Base-by-base conservation (phyloP, 2,329 filamentous ascomycete species). In the Cyanodermella asteris region DNA sequence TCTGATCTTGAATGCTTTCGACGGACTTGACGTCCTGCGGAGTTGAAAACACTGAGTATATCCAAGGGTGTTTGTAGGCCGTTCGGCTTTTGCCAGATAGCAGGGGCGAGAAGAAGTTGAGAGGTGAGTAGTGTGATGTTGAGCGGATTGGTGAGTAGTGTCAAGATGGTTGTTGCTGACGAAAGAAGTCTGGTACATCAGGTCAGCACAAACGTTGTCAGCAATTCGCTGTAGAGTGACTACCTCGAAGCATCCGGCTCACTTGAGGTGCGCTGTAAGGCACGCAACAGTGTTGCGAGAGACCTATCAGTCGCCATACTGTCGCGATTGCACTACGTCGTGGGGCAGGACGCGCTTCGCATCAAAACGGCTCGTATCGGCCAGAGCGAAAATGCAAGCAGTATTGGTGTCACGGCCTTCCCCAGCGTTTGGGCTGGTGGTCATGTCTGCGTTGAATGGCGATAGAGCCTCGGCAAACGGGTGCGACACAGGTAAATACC, bases 41-140 rank as follows among this genome's bases (percentile, higher is more conserved):
- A 56, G 39, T 70, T 67, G 44, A 70, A 72, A 26, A 68, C 56
- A 38, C 61, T 59, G 33, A 72, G 50, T 27, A 68, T 53, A 33
- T 56, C 56, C 31, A 64, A 56, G 35, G 59, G 59, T 6, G 56
- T 56, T 20, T 53, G 51, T 9, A 72, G 45, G 26, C 62, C 59
- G 33, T 63, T 50, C 3, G 56, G 55, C n/a, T 49, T 47, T 13
- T 61, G 51, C 62, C 64, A 72, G 31, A 72, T 51, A 4, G 64
- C 60, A 5, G 63, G 62, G 1, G 62, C 58, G 5, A 55, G 56
- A 5, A 72, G 53, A 2, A 71, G 43, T 31, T 70, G 65, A 10
- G 61, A 62, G 1, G 64, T 59, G 5, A 72, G 49, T 1, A 71
- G 49, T 3, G 59, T 64, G 27, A 71, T 46, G 31, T 72, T 72